These are phyloP conservation scores for Mucor velutinosus DNA, from an alignment of 371 early-diverging fungal genomes.

Conservation along the genomic window DNA sequence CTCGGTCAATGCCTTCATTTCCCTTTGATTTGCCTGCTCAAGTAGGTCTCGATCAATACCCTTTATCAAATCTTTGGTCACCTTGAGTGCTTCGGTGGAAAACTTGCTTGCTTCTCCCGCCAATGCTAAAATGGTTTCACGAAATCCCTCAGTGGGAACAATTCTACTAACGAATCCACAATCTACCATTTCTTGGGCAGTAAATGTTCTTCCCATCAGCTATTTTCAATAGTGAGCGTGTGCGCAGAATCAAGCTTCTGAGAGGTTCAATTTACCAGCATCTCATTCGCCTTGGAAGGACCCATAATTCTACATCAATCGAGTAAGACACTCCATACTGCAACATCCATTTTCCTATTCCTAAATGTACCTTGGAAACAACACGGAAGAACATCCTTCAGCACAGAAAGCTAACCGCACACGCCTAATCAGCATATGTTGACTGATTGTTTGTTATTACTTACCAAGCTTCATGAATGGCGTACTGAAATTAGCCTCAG, in stretches of 20 bases:
- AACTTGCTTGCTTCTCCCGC: constrained; percentile 54
- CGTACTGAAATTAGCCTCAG: constrained; percentile 63
- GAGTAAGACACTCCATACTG: neutral
- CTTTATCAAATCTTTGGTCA: constrained; percentile 63
- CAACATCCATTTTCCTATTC: neutral
- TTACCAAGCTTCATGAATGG: constrained; percentile 71
- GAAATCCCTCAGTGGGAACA: constrained; percentile 57
- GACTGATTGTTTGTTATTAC: neutral
- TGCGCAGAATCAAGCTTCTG: neutral
- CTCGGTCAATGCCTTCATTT: constrained; percentile 46
- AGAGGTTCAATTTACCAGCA: constrained; percentile 37
- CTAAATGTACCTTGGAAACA: constrained; percentile 50
- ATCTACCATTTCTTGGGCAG: constrained; percentile 57
- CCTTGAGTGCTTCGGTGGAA: constrained; percentile 57
- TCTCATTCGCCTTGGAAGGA: constrained; percentile 64
- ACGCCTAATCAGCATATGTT: neutral
- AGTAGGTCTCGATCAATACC: constrained; percentile 48
- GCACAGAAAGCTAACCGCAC: constrained; percentile 69
- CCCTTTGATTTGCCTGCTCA: constrained; percentile 47
- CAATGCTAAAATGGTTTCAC: constrained; percentile 46
- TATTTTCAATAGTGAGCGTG: neutral
- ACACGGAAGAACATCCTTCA: constrained; percentile 68
- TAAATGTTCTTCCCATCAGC: constrained; percentile 52
- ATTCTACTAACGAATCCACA: constrained; percentile 55
- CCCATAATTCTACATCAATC: constrained; percentile 52